Evolutionary conservation across 2,329 filamentous ascomycete species (phyloP).

Genomic region (Fusarium illudens): DNA sequence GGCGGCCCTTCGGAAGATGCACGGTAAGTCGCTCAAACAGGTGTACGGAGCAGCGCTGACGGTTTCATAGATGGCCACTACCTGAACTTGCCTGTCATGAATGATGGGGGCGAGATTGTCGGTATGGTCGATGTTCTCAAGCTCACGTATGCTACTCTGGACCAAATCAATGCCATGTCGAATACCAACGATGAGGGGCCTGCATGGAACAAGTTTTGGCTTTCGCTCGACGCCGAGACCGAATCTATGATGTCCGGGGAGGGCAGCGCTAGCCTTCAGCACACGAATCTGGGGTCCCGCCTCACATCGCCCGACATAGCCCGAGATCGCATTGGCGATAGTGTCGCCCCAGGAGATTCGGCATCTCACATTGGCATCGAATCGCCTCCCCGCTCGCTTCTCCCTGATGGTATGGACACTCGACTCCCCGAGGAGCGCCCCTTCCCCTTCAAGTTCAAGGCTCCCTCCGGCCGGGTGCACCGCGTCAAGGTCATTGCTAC

Average conservation of each 20-base stretch:
- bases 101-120: slow-evolving; percentile 94
- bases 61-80: slow-evolving; percentile 86
- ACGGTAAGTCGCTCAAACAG: slow-evolving; percentile 69
- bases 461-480: slow-evolving; percentile 92
- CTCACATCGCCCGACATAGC: slow-evolving; percentile 82
- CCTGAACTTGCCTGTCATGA: slow-evolving; percentile 98
- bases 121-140: slow-evolving; percentile 99
- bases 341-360: slow-evolving; percentile 90
- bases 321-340: slow-evolving; percentile 78
- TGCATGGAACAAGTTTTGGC: slow-evolving; percentile 99
- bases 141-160: slow-evolving; percentile 95
- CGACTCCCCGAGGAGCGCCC: slow-evolving; percentile 74
- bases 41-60: slow-evolving; percentile 10
- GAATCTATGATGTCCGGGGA: slow-evolving; percentile 97
- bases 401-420: slow-evolving; percentile 58
- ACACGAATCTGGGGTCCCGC: slow-evolving; percentile 72
- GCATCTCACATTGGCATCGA: slow-evolving; percentile 90
- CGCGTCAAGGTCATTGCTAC: slow-evolving; percentile 84
- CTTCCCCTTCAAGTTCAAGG: slow-evolving; percentile 99
- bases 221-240: slow-evolving; percentile 92
- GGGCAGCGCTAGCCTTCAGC: slow-evolving; percentile 74
- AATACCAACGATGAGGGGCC: slow-evolving; percentile 90
- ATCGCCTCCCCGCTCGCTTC: slow-evolving; percentile 74
- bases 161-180: slow-evolving; percentile 96
- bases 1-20: slow-evolving; percentile 97